A percentile compares a stretch with the other conserved stretches of the same genome.
These are phyloP conservation scores for Gryganskiella cystojenkinii DNA, from an alignment of 192 early-diverging fungal species.

Conservation along the genomic window DNA sequence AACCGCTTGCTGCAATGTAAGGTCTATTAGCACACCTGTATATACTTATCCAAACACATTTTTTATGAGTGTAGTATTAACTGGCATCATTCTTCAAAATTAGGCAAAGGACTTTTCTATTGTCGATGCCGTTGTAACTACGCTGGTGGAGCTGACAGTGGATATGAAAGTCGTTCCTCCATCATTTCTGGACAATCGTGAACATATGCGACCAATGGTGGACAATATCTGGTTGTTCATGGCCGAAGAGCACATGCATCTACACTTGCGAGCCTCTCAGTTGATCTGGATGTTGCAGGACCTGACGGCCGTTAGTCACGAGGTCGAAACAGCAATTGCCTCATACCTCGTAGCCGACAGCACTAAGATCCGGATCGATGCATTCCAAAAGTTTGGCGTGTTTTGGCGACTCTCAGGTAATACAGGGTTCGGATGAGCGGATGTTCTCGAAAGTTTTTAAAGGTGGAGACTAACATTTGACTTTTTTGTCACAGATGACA, in stretches of 20 bases:
- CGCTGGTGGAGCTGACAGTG: slow-evolving; percentile 54
- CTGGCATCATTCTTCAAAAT: not conserved
- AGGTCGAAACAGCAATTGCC: slow-evolving; percentile 71
- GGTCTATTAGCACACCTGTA: not conserved
- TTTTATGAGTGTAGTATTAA: not conserved
- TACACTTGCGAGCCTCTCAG: slow-evolving; percentile 72
- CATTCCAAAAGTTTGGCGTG: slow-evolving; percentile 73
- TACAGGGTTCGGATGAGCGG: too few species aligned
- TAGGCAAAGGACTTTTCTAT: slow-evolving; percentile 56
- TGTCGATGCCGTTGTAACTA: slow-evolving; percentile 59
- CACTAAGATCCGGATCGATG: slow-evolving; percentile 38
- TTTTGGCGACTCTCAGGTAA: slow-evolving; percentile 75
- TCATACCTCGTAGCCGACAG: slow-evolving; percentile 59
- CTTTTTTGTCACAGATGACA: slow-evolving; percentile 36
- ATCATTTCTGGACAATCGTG: slow-evolving; percentile 40
- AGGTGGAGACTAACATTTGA: too few species aligned
- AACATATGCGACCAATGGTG: slow-evolving; percentile 55
- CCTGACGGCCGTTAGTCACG: slow-evolving; percentile 59
- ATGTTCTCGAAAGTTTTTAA: too few species aligned
- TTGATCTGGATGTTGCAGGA: slow-evolving; percentile 74
- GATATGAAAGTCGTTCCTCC: slow-evolving; percentile 43
- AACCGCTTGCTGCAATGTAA: slow-evolving; percentile 22
- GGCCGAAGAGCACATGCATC: slow-evolving; percentile 57
- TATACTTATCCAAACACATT: not conserved
- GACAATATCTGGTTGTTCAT: slow-evolving; percentile 77